Conservation (phyloP, 2,329 filamentous ascomycete genomes). For the Thielaviopsis populi region DNA sequence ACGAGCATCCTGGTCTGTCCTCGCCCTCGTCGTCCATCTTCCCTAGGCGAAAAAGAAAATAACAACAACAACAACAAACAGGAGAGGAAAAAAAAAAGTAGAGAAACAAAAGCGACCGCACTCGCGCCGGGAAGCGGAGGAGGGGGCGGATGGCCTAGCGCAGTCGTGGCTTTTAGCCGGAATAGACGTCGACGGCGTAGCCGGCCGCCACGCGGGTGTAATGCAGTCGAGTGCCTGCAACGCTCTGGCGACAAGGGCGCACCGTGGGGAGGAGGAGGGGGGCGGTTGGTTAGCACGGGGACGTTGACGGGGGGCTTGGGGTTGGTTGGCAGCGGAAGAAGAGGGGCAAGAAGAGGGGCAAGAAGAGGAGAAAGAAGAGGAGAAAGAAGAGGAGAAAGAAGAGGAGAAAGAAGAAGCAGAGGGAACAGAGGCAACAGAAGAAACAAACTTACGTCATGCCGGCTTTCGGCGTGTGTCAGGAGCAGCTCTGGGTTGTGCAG, state of each 20-base stretch:
- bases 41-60: no score
- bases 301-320: background rate
- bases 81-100: background rate
- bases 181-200: constrained; percentile 22
- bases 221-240: constrained; percentile 39
- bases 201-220: constrained; percentile 43
- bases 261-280: background rate
- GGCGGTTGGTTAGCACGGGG: background rate
- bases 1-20: no score
- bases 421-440: background rate
- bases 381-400: background rate
- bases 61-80: no score
- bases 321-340: no score
- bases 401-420: background rate
- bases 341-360: no score
- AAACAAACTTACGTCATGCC: constrained; percentile 36
- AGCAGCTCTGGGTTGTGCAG: constrained; percentile 43
- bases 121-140: no score
- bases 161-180: background rate
- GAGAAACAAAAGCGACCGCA: no score
- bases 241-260: constrained; percentile 28
- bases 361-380: background rate
- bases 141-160: no score
- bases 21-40: no score
- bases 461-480: constrained; percentile 42